Conservation (phyloP, 345 rosid genomes). For the Carallia brachiata region DNA sequence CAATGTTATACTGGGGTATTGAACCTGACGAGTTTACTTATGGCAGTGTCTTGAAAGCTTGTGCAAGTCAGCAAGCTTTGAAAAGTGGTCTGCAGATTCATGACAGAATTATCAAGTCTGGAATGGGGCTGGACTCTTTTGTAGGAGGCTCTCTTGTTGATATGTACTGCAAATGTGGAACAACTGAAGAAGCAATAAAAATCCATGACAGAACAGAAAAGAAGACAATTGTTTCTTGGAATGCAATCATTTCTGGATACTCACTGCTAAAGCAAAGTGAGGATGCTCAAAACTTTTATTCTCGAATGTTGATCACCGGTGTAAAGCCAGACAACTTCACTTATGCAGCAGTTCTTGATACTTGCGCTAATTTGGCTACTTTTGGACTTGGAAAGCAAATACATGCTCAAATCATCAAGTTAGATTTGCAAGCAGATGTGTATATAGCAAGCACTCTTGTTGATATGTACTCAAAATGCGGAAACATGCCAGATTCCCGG, state of each 20-base stretch:
- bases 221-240: conserved; percentile 61
- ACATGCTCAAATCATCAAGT: conserved; percentile 77
- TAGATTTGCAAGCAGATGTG: conserved; percentile 64
- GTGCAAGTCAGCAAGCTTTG: conserved; percentile 55
- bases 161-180: conserved; percentile 85
- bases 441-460: conserved; percentile 86
- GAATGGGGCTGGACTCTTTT: conserved; percentile 57
- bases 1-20: conserved; percentile 58
- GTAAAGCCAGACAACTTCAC: conserved; percentile 77
- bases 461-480: conserved; percentile 96
- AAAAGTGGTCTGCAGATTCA: conserved; percentile 72
- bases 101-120: conserved; percentile 62
- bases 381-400: conserved; percentile 81
- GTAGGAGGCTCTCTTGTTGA: conserved; percentile 81
- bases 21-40: conserved; percentile 92
- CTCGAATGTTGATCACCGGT: conserved; percentile 62
- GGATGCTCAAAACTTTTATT: conserved; percentile 67
- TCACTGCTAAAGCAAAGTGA: conserved; percentile 66
- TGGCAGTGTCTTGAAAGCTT: conserved; percentile 88
- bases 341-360: conserved; percentile 77
- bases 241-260: conserved; percentile 81
- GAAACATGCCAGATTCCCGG: conserved; percentile 69
- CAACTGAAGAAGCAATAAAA: conserved; percentile 64
- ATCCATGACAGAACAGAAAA: conserved; percentile 56
- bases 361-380: conserved; percentile 82